These are phyloP conservation scores for Flaveria sonorensis DNA, from an alignment of 129 eudicot genomes.

Conservation along the genomic window DNA sequence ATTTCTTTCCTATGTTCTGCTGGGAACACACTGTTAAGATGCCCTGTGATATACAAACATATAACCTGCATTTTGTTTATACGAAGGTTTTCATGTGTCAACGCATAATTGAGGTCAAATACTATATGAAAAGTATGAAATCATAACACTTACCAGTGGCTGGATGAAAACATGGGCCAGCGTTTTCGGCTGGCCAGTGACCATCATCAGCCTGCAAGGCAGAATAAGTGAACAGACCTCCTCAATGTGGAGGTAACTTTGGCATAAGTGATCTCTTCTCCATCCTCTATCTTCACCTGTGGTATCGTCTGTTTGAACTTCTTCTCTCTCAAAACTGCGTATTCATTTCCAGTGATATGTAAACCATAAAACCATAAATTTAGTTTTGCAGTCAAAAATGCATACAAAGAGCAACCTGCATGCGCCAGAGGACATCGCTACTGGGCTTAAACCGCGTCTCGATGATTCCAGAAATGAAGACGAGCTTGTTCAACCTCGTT, in stretches of 20 bases:
- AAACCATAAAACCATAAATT: neutral
- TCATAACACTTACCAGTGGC: conserved; percentile 45
- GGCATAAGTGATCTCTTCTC: conserved; percentile 57
- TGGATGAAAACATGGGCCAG: conserved; percentile 73
- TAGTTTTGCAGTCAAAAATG: neutral
- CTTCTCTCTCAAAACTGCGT: conserved; percentile 66
- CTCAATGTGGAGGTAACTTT: conserved; percentile 43
- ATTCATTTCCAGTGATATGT: neutral
- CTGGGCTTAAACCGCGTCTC: conserved; percentile 36
- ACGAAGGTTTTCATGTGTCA: no score
- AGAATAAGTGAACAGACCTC: conserved; percentile 52
- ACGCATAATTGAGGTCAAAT: no score
- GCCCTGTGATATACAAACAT: conserved; percentile 65
- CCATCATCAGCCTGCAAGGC: conserved; percentile 72
- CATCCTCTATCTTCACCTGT: conserved; percentile 59
- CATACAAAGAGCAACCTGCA: conserved; percentile 37
- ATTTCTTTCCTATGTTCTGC: conserved; percentile 52
- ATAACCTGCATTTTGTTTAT: conserved; percentile 50
- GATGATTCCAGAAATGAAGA: conserved; percentile 40
- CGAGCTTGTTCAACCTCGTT: conserved; percentile 48
- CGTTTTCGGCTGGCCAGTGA: conserved; percentile 87
- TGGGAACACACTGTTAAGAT: conserved; percentile 50
- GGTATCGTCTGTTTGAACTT: conserved; percentile 55
- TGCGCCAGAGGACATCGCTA: conserved; percentile 45
- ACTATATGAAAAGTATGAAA: neutral